Evolutionary conservation across 371 early-diverging fungal species (phyloP).

Genomic region (Capniomyces stellatus): DNA sequence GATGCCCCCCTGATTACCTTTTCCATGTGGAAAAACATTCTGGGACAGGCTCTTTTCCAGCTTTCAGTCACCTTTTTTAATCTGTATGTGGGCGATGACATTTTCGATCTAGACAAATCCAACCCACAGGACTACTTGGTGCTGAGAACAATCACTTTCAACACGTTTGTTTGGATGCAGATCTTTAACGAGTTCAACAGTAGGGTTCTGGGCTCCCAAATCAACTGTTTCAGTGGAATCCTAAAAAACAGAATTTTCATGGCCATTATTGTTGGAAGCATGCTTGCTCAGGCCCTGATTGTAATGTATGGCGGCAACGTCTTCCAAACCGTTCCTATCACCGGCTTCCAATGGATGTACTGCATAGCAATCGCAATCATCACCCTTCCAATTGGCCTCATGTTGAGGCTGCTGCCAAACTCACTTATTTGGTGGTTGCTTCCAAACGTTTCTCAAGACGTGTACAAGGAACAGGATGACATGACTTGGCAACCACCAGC

Average conservation of each 20-base stretch:
- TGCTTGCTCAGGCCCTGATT: slow-evolving; percentile 59
- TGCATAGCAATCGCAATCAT: slow-evolving; percentile 51
- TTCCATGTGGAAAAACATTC: slow-evolving; percentile 84
- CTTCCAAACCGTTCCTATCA: slow-evolving; percentile 61
- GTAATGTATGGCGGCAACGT: slow-evolving; percentile 77
- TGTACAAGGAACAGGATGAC: slow-evolving; percentile 22
- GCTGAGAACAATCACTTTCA: slow-evolving; percentile 77
- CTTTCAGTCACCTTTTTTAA: slow-evolving; percentile 39
- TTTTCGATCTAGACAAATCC: slow-evolving; percentile 34
- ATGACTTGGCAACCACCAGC: slow-evolving; percentile 26
- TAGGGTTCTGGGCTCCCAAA: slow-evolving; percentile 44
- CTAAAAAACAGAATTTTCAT: slow-evolving; percentile 55
- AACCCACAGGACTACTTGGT: slow-evolving; percentile 26
- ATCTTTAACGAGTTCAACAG: slow-evolving; percentile 83
- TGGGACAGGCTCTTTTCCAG: slow-evolving; percentile 76
- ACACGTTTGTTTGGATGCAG: slow-evolving; percentile 89
- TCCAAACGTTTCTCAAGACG: slow-evolving; percentile 16
- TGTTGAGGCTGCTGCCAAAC: slow-evolving; percentile 52
- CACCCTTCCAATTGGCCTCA: slow-evolving; percentile 71
- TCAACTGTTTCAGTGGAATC: slow-evolving; percentile 75
- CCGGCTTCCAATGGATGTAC: slow-evolving; percentile 57
- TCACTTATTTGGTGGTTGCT: slow-evolving; percentile 25
- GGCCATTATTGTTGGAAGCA: slow-evolving; percentile 44
- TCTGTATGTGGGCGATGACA: slow-evolving; percentile 36
- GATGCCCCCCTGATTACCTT: slow-evolving; percentile 62